Evolutionary conservation across 2,329 filamentous ascomycete species (phyloP).

Genomic region (Penicillium sp.): DNA sequence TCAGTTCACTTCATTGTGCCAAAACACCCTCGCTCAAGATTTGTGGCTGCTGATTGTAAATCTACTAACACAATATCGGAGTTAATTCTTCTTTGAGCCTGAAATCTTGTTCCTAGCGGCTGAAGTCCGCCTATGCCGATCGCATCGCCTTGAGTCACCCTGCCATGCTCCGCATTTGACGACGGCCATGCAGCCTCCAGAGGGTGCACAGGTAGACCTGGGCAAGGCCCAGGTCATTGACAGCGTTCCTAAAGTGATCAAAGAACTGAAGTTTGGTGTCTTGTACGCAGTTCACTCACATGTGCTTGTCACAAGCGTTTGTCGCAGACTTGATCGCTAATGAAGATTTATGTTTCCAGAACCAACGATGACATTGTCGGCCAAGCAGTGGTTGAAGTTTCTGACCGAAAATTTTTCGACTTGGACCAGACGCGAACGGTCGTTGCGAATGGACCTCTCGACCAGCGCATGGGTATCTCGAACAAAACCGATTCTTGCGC

Average conservation of each 20-base stretch:
- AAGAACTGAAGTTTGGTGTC: conserved; percentile 90
- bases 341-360: conserved; percentile 44
- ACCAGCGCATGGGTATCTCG: conserved; percentile 83
- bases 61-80: background rate
- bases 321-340: conserved; percentile 21
- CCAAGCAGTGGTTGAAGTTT: conserved; percentile 91
- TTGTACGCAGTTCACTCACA: conserved; percentile 57
- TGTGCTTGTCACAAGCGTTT: conserved; percentile 5
- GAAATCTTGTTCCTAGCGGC: conserved; percentile 13
- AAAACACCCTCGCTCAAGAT: background rate
- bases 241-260: conserved; percentile 85
- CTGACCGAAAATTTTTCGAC: conserved; percentile 91
- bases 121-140: conserved; percentile 21
- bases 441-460: conserved; percentile 80
- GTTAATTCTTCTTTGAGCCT: background rate
- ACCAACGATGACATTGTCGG: conserved; percentile 94
- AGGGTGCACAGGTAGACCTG: conserved; percentile 49
- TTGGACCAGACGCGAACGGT: conserved; percentile 74
- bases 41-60: background rate
- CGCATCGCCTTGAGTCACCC: conserved; percentile 28
- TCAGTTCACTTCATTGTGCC: conserved; percentile 2
- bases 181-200: conserved; percentile 42
- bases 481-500: conserved; percentile 76
- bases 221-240: conserved; percentile 87
- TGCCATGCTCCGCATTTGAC: conserved; percentile 42